These are phyloP conservation scores for Aspergillus hancockii DNA, from an alignment of 495 filamentous ascomycete genomes.

Conservation along the genomic window DNA sequence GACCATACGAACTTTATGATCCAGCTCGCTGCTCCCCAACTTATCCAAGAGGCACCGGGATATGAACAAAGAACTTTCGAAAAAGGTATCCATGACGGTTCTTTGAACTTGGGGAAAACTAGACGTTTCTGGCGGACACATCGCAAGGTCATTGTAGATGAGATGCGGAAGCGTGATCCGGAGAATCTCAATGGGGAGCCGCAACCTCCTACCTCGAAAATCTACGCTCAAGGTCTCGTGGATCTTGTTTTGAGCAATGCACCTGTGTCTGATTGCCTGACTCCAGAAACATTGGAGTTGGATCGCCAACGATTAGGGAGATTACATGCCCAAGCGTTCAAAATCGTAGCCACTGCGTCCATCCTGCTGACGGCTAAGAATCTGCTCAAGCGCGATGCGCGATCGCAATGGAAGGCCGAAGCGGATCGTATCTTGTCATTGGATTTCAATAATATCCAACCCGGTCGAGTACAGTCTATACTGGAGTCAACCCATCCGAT, in stretches of 20 bases:
- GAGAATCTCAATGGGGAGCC: constrained; percentile 59
- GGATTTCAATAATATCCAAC: constrained; percentile 54
- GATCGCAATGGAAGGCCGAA: constrained; percentile 85
- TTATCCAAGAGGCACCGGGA: constrained; percentile 75
- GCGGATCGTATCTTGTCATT: constrained; percentile 71
- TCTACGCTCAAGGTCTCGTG: constrained; percentile 76
- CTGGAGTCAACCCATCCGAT: constrained; percentile 80
- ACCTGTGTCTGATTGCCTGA: constrained; percentile 53
- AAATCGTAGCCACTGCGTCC: constrained; percentile 75
- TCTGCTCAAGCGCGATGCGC: constrained; percentile 87
- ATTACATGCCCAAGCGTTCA: constrained; percentile 67
- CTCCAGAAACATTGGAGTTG: constrained; percentile 85
- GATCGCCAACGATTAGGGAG: constrained; percentile 70
- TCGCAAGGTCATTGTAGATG: constrained; percentile 65
- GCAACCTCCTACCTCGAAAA: constrained; percentile 50
- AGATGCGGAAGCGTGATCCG: constrained; percentile 71
- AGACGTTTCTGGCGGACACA: constrained; percentile 73
- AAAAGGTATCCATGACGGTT: constrained; percentile 63
- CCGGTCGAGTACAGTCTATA: constrained; percentile 70
- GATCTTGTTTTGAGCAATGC: constrained; percentile 64
- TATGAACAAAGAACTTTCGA: constrained; percentile 83
- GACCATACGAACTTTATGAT: constrained; percentile 96
- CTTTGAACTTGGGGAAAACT: constrained; percentile 59
- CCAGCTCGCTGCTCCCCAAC: constrained; percentile 72
- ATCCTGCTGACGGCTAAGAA: constrained; percentile 94